These are phyloP conservation scores for Flaveria trinervia DNA, from an alignment of 129 eudicot genomes.

Conservation along the genomic window DNA sequence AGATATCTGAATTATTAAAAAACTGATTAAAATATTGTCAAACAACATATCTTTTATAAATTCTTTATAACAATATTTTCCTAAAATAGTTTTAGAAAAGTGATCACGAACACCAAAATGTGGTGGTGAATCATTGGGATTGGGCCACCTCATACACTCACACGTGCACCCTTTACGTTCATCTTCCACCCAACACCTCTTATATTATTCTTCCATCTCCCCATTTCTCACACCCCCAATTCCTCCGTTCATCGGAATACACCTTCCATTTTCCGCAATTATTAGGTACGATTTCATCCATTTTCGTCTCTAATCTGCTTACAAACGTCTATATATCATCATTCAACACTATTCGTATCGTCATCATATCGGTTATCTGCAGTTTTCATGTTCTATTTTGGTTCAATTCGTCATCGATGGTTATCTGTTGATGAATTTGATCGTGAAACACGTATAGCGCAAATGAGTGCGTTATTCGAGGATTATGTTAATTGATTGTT, in stretches of 20 bases:
- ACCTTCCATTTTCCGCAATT: conserved; percentile 13
- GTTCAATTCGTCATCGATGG: not conserved
- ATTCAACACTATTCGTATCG: not conserved
- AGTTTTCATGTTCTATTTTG: conserved; percentile 1
- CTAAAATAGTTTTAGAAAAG: not conserved
- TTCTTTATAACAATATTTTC: too few species aligned
- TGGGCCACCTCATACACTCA: not conserved
- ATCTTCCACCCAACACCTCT: conserved; percentile 2
- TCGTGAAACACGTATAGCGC: not conserved
- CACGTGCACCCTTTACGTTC: not conserved
- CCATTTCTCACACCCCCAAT: not conserved
- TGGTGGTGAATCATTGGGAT: not conserved
- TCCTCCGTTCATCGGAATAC: not conserved
- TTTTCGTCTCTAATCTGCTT: not conserved
- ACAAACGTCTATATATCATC: not conserved
- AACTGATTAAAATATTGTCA: too few species aligned
- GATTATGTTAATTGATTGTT: not conserved
- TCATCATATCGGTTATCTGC: not conserved
- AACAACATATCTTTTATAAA: too few species aligned
- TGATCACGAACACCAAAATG: not conserved
- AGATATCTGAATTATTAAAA: too few species aligned
- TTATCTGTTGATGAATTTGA: not conserved
- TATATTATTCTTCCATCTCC: not conserved
- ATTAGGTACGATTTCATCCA: conserved; percentile 7
- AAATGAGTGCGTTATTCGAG: not conserved